Evolutionary conservation across 257 asterid species (phyloP).

Genomic region (Gynochthodes officinalis): DNA sequence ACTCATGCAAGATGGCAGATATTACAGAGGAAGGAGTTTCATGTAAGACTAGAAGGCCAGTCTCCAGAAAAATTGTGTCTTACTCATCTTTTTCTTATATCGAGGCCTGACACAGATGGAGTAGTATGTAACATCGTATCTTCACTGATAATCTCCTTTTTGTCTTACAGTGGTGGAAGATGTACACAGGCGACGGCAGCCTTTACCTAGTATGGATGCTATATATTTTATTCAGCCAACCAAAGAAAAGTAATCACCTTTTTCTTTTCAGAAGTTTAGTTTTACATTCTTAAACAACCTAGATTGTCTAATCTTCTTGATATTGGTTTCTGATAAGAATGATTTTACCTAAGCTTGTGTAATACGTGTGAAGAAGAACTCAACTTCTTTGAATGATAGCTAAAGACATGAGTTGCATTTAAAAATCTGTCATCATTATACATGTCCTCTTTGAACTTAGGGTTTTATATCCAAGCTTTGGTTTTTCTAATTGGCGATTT

Average conservation of each 20-base stretch:
- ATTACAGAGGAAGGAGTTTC: constrained; percentile 99
- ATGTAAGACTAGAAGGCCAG: constrained; percentile 84
- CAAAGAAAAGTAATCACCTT: constrained; percentile 67
- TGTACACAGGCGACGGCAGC: constrained; percentile 92
- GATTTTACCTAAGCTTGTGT: neutral
- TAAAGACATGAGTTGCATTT: neutral
- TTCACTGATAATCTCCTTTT: constrained; percentile 29
- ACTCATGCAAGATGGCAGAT: constrained; percentile 97
- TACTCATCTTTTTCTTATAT: constrained; percentile 18
- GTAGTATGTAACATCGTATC: neutral
- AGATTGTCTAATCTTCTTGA: constrained; percentile 5
- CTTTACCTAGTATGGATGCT: constrained; percentile 95
- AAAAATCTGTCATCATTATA: neutral
- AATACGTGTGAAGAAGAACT: neutral
- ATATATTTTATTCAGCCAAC: constrained; percentile 95
- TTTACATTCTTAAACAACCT: neutral
- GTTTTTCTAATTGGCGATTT: neutral
- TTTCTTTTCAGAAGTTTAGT: constrained; percentile 3
- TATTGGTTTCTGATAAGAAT: neutral
- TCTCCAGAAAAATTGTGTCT: constrained; percentile 32
- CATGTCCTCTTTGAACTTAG: neutral
- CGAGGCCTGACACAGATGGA: neutral
- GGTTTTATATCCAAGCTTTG: neutral
- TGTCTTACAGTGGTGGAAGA: constrained; percentile 95
- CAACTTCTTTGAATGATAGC: neutral